phyloP scores from a whole-genome alignment of 257 asterid species.

The Linaria vulgaris region DNA sequence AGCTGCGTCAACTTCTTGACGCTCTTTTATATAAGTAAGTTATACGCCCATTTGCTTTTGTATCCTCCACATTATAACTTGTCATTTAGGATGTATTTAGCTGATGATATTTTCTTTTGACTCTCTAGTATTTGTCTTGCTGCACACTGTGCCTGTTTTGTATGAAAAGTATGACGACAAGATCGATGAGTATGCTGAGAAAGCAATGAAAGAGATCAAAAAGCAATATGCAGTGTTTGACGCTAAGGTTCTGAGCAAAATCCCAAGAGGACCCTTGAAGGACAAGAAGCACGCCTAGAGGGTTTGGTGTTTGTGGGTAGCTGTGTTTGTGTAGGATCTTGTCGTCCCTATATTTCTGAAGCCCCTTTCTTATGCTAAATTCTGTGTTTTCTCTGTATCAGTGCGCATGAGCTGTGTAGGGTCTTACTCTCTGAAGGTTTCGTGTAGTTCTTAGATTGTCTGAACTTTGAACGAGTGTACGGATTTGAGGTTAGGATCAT shows the following conservation, averaged over 20 bases:
- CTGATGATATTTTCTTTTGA: background rate
- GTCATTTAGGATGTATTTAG: background rate
- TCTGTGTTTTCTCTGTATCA: background rate
- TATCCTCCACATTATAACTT: background rate
- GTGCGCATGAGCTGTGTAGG: too few species aligned
- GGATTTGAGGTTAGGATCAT: background rate
- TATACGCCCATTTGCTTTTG: background rate
- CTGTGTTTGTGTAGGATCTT: background rate
- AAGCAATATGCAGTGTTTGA: conserved; percentile 75
- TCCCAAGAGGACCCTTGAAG: conserved; percentile 64
- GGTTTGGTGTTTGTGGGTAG: background rate
- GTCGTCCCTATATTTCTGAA: background rate
- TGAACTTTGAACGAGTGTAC: background rate
- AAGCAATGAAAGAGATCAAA: conserved; percentile 61
- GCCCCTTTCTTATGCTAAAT: background rate
- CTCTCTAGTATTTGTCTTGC: conserved; percentile 57
- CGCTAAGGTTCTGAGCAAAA: conserved; percentile 65
- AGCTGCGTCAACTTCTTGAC: conserved; percentile 88
- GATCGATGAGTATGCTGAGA: conserved; percentile 71
- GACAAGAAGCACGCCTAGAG: conserved; percentile 58
- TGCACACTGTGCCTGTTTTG: conserved; percentile 77
- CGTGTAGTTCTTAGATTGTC: too few species aligned
- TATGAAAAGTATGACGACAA: conserved; percentile 83
- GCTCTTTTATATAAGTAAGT: conserved; percentile 66
- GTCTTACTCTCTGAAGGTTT: too few species aligned